Base-by-base conservation (phyloP, 495 filamentous ascomycete genomes). In the Cercophora sp. region DNA sequence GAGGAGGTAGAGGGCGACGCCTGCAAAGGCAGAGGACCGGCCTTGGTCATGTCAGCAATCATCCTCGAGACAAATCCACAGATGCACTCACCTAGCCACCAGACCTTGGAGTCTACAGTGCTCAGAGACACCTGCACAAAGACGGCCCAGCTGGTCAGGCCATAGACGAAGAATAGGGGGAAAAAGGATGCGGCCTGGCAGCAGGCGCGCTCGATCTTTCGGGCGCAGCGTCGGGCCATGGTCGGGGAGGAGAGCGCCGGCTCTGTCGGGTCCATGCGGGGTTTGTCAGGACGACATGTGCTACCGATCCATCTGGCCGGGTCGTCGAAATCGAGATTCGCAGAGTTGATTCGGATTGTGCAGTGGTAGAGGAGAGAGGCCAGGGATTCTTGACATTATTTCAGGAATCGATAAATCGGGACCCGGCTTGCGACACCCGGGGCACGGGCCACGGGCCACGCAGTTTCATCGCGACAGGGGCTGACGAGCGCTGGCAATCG, bases 161-260 rank as follows among this genome's bases (percentile, higher is more conserved):
- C 80, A 61, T 96, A 96, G 51, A 98, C 87, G 68, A 98, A 96
- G 32, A 71, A 71, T 1, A 98, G 77, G 8, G 93, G 93, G 57
- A 96, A 91, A 66, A 91, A 96, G n/a, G 83, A 85, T 27, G 85
- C 75, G 13, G 80, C 79, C 10, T 75, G 73, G 66, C 93, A 96
- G 72, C 89, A 96, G 68, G 80, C 83, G 26, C 91, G 87, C 72
- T 96, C 91, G 61, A 86, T 79, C 61, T 79, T 83, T 37, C 88
- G 80, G 5, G 84, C 88, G 79, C 84, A 93, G 59, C 73, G 73
- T 48, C 71, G 68, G 49, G 67, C 61, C 66, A 72, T 74, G 44
- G 59, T 69, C 37, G 29, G 10, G 10, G 35, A 34, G 25, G 18
- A 31, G 23, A 42, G 29, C 29, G 44, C 37, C 35, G 35, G 16